Conservation (phyloP, 345 rosid species). For the Boechera retrofracta region DNA sequence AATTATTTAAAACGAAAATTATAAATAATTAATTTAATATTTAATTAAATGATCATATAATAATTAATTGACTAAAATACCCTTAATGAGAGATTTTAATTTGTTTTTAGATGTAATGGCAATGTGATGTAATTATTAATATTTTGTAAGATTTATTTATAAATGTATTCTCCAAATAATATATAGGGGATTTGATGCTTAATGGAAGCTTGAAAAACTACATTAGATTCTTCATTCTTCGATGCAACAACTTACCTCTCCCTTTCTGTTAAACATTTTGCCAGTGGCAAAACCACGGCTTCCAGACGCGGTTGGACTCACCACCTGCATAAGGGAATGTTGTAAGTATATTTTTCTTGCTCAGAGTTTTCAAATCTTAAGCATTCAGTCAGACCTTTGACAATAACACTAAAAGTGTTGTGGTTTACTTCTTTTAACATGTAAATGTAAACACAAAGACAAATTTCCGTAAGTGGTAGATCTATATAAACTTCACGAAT, state of each 20-base stretch:
- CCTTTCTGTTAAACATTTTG: conserved; percentile 74
- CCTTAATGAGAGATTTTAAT: too few species aligned
- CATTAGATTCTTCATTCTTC: neutral
- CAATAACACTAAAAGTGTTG: neutral
- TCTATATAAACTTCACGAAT: neutral
- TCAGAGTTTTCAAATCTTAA: neutral
- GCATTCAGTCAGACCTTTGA: conserved; percentile 4
- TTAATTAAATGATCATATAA: too few species aligned
- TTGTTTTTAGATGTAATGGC: too few species aligned
- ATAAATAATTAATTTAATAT: too few species aligned
- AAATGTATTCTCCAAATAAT: too few species aligned
- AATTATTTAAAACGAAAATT: too few species aligned
- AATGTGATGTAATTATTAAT: too few species aligned
- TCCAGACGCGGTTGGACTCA: conserved; percentile 57
- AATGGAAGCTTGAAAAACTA: neutral
- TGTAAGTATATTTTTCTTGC: neutral
- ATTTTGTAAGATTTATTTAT: too few species aligned
- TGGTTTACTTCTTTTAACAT: neutral
- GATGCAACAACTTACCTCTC: conserved; percentile 62
- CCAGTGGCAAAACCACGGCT: conserved; percentile 77
- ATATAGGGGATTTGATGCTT: neutral
- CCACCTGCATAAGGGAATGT: conserved; percentile 49
- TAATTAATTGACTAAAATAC: too few species aligned
- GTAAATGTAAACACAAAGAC: conserved; percentile 12
- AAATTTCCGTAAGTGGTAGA: neutral